Evolutionary conservation across 2,329 filamentous ascomycete species (phyloP), one percentile per base, ranked within the genome.

Genomic region (Pestalotiopsis sp.): DNA sequence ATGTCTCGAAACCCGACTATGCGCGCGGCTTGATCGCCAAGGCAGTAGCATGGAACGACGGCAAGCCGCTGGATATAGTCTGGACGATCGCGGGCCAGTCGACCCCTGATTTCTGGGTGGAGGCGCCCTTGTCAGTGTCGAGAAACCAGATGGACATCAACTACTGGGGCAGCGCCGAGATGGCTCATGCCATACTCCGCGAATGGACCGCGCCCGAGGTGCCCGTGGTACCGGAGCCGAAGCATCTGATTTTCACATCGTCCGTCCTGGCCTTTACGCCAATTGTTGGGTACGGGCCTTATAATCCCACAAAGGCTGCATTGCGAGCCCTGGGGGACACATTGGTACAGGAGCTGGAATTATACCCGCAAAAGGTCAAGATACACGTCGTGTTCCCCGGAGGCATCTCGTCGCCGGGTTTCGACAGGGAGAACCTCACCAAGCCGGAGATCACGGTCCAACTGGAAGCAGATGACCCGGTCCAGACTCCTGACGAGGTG

Each of bases 81-180:
- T 98, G 96, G 94, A 94, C 93, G 77, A 87, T 94, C 64, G 95
- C 95, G 3, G 95, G 95, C 69, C 84, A 88, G 71, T 88, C 92
- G 5, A 85, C 84, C 17, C 94, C 94, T 0, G 86, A 88, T 44
- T 90, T 97, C 69, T 97, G 95, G 82, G 79, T 92, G 71, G 92
- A 97, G 69, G 89, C 89, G 52, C 85, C 91, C 9, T 82, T 93
- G 65, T 82, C 89, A 7, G 87, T 86, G 11, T 82, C 94, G 71
- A 87, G 91, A 56, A 83, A 85, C 71, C 93, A 97, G 78, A 97
- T 97, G 93, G 93, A 97, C 76, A 88, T 95, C 73, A 95, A 98
- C 81, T 98, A 93, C 82, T 97, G 91, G 86, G 92, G 93, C 62
- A 89, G 90, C 38, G 91, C 91, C 55, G 96, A 97, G 78, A 92